phyloP scores from a whole-genome alignment of 1,139 yeast species.

The Pichia cactophila region DNA sequence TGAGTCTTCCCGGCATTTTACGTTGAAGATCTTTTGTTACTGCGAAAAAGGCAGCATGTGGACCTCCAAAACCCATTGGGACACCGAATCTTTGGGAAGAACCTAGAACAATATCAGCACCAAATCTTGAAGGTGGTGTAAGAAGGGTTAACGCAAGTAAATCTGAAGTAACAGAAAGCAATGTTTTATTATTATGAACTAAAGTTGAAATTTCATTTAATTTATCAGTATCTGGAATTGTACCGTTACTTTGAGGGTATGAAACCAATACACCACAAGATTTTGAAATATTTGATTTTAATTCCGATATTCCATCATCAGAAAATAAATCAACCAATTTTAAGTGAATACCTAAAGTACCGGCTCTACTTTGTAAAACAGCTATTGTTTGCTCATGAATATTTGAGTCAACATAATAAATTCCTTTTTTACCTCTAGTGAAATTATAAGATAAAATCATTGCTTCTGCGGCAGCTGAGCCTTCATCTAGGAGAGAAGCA shows the following conservation, averaged over 20 bases:
- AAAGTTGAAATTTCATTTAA: slow-evolving; percentile 52
- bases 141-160: slow-evolving; percentile 78
- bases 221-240: slow-evolving; percentile 41
- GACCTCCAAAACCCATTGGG: slow-evolving; percentile 97
- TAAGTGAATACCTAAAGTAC: slow-evolving; percentile 62
- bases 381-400: slow-evolving; percentile 82
- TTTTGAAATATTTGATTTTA: slow-evolving; percentile 33
- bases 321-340: slow-evolving; percentile 47
- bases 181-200: slow-evolving; percentile 65
- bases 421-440: slow-evolving; percentile 56
- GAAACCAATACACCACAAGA: slow-evolving; percentile 82
- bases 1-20: slow-evolving; percentile 93
- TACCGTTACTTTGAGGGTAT: slow-evolving; percentile 86
- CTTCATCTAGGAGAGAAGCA: slow-evolving; percentile 92
- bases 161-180: slow-evolving; percentile 83
- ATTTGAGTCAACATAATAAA: slow-evolving; percentile 66
- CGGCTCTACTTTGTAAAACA: slow-evolving; percentile 74
- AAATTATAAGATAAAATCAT: slow-evolving; percentile 76
- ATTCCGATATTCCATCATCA: slow-evolving; percentile 36
- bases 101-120: slow-evolving; percentile 92
- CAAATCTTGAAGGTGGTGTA: slow-evolving; percentile 76
- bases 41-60: slow-evolving; percentile 96
- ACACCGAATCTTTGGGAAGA: slow-evolving; percentile 95
- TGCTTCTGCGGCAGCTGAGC: slow-evolving; percentile 97
- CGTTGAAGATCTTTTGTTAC: slow-evolving; percentile 72